Conservation (phyloP, 164 flowering plant species). For the Chimonanthus praecox region DNA sequence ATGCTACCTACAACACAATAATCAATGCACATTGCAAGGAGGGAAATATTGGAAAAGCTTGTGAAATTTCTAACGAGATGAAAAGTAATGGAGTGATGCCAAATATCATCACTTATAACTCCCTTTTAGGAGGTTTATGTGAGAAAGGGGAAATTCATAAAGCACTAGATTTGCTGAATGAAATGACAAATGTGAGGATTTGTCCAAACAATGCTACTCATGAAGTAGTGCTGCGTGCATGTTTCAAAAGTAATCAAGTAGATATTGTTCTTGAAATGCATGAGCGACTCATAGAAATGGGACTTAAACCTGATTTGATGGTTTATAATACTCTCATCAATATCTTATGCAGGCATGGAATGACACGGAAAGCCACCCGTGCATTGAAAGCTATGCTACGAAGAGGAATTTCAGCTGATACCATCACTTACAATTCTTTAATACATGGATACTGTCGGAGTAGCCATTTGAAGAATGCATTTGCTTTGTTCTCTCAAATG, state of each 20-base stretch:
- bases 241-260: slow-evolving; percentile 43
- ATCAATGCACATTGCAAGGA: slow-evolving; percentile 41
- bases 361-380: slow-evolving; percentile 61
- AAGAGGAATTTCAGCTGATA: slow-evolving; percentile 50
- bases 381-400: slow-evolving; percentile 53
- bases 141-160: slow-evolving; percentile 40
- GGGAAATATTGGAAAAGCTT: slow-evolving; percentile 54
- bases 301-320: slow-evolving; percentile 37
- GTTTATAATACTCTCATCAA: slow-evolving; percentile 58
- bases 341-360: slow-evolving; percentile 60
- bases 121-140: slow-evolving; percentile 51
- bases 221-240: slow-evolving; percentile 46
- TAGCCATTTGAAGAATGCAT: slow-evolving; percentile 49
- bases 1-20: slow-evolving; percentile 19
- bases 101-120: slow-evolving; percentile 49
- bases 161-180: slow-evolving; percentile 49
- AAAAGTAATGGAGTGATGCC: slow-evolving; percentile 42
- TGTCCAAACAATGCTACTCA: slow-evolving; percentile 29
- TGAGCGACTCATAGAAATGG: slow-evolving; percentile 48
- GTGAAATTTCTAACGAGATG: slow-evolving; percentile 59
- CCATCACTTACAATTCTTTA: slow-evolving; percentile 63
- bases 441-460: slow-evolving; percentile 65
- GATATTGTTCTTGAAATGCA: slow-evolving; percentile 52
- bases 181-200: slow-evolving; percentile 40
- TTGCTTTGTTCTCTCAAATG: slow-evolving; percentile 49